Base-by-base conservation (phyloP, 1,284 basidiomycete genomes). In the Trametes sp. region DNA sequence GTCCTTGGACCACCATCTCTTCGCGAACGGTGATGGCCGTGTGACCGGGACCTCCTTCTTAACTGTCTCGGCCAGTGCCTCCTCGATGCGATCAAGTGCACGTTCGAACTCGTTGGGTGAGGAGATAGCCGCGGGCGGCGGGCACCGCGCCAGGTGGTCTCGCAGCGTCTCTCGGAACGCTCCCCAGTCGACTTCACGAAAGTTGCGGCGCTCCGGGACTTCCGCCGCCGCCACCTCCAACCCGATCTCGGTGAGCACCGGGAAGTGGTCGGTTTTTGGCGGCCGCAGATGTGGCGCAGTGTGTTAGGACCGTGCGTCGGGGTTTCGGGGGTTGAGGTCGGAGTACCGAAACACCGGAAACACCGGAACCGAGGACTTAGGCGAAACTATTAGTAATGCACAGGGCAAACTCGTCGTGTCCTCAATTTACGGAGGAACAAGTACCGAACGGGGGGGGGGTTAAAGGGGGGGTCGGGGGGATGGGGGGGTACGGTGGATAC, bases 21-120 rank as follows among this genome's bases (percentile, higher is more conserved):
- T 73, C 35, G 71, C 41, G 62, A 70, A 61, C 21, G 77, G 74
- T 61, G 1, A 65, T 16, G 8, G n/a, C 71, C 4, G 66, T 54
- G 2, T 64, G n/a, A n/a, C 21, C 0, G 75, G 76, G 0, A 79
- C 72, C 0, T 59, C 53, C 13, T 63, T 33, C 0, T 53, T 46
- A 2, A 76, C 72, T 0, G 71, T 65, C 0, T 38, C 19, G 24
- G 66, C 55, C 2, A 77, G 61, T 2, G 65, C 61, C 1, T 51
- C 38, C 31, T 7, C 13, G 31, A 82, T 0, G 75, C 71, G 1
- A 64, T 56, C 77, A 77, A 79, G 64, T 75, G 54, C 53, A 0
- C 36, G 5, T 21, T 72, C 52, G 24, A 75, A 64, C 38, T 2
- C 62, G 0, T 35, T 42, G 1, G 29, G 48, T 0, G 42, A 24